A percentile compares a stretch with the other conserved stretches of the same genome.
Conservation (phyloP, 192 early-diverging fungal genomes). For the Paraglomus brasilianum region DNA sequence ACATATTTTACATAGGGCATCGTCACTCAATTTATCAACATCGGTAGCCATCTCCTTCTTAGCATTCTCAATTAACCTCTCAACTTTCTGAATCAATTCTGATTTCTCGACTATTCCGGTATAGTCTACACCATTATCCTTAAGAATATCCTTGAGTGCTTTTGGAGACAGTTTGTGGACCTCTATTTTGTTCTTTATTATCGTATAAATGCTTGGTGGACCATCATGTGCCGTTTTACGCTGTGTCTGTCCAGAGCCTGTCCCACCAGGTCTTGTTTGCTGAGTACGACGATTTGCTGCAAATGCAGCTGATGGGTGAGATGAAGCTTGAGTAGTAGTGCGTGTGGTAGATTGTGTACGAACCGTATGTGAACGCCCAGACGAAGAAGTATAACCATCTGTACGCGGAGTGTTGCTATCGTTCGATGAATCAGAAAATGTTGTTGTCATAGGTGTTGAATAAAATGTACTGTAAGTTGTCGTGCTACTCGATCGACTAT, state of each 20-base stretch:
- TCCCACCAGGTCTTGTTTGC: conserved; percentile 18
- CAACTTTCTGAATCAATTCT: conserved; percentile 67
- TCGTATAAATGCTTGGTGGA: conserved; percentile 36
- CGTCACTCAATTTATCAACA: conserved; percentile 44
- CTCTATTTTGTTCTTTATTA: conserved; percentile 41
- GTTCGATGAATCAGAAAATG: conserved; percentile 13
- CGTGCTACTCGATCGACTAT: too few species aligned
- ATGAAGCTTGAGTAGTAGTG: neutral
- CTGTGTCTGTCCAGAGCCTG: neutral
- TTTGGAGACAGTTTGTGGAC: conserved; percentile 40
- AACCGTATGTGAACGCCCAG: neutral
- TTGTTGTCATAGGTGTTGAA: conserved; percentile 30
- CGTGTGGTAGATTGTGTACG: neutral
- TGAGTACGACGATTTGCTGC: neutral
- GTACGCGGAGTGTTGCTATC: too few species aligned
- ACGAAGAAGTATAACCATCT: too few species aligned
- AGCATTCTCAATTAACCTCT: conserved; percentile 62
- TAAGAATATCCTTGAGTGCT: conserved; percentile 65
- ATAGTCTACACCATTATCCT: conserved; percentile 62
- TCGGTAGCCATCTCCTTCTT: conserved; percentile 52
- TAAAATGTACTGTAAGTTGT: neutral
- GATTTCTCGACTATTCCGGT: conserved; percentile 70
- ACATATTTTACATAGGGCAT: conserved; percentile 80
- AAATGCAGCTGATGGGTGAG: conserved; percentile 1
- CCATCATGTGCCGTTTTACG: conserved; percentile 32